Evolutionary conservation across 1,284 basidiomycete genomes (phyloP), one percentile per base, ranked within the genome.

Genomic region (Leccinum huronense): DNA sequence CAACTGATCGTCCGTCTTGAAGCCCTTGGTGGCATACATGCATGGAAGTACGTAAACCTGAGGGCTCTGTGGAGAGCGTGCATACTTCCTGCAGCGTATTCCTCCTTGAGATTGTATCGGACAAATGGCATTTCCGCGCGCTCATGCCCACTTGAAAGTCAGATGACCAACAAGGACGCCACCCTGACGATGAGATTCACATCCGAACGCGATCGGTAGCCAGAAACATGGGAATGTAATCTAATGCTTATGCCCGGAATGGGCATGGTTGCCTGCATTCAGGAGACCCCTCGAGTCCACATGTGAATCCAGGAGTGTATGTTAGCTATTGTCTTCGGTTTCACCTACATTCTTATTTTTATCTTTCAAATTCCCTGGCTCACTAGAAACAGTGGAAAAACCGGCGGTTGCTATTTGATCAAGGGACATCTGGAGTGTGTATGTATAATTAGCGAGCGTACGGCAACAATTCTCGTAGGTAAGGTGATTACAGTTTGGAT

Each of bases 21-120:
- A 69, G 19, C 69, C 69, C 38, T 71, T 70, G 36, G 70, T 65
- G 2, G 69, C 70, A 3, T 71, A 70, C 30, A 71, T 60, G 63
- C 70, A 70, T 8, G 70, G 68, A 55, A 71, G 70, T 5, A 71
- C 54, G 23, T 27, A 27, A 27, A 27, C 23, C 23, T 27, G 10
- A 69, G 27, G 13, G 70, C 68, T 45, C 71, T 60, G 30, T 70
- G 68, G 30, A 70, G 65, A n/a, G 11, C 42, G 1, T n/a, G n/a
- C 14, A 38, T 27, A 7, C 27, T 3, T 54, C 11, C 14, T 16
- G 16, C 19, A 10, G 13, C 9, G 40, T 30, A 5, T 40, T 42
- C 11, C 57, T 27, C 38, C 30, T 27, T 53, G 3, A 56, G 45
- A 42, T 64, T 34, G 58, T 8, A 8, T 36, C 16, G 13, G 19